Percentiles rank a stretch among this genome's conserved stretches.
phyloP scores from a whole-genome alignment of 2,329 filamentous ascomycete species.

The Paraphoma chrysanthemicola region DNA sequence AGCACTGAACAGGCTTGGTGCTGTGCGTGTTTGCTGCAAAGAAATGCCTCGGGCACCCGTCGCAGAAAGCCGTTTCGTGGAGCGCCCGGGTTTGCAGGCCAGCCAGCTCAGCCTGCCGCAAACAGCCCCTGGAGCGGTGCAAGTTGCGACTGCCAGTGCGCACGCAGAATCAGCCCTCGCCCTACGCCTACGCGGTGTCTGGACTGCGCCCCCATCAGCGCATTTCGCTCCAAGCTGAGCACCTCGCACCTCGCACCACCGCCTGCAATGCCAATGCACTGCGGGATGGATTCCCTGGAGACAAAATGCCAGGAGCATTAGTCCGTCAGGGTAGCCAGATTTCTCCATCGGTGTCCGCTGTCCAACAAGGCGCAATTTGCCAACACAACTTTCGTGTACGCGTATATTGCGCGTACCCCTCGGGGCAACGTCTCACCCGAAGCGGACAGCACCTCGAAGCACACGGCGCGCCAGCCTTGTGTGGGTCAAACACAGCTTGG shows the following conservation, averaged over 20 bases:
- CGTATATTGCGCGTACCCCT: background rate
- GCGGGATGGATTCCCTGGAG: background rate
- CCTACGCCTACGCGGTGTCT: background rate
- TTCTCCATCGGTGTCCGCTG: background rate
- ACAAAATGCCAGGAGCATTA: background rate
- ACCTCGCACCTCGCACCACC: background rate
- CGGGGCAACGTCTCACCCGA: background rate
- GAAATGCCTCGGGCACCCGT: background rate
- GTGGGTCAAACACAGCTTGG: background rate
- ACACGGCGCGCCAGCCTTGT: background rate
- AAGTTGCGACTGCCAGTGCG: background rate
- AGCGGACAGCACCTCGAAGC: background rate
- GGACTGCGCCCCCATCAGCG: background rate
- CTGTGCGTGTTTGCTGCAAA: background rate
- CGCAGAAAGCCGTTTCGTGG: background rate
- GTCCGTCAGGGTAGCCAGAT: no score
- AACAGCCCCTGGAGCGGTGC: background rate
- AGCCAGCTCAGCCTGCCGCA: background rate
- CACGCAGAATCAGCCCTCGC: background rate
- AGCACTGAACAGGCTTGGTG: background rate
- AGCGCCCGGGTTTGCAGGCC: background rate
- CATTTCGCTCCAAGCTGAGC: background rate
- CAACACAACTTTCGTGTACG: background rate
- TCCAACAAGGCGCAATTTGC: background rate
- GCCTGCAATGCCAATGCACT: background rate